A percentile compares a stretch with the other conserved stretches of the same genome.
These are phyloP conservation scores for Wickerhamomyces hampshirensis DNA, from an alignment of 805 yeast genomes.

Conservation along the genomic window DNA sequence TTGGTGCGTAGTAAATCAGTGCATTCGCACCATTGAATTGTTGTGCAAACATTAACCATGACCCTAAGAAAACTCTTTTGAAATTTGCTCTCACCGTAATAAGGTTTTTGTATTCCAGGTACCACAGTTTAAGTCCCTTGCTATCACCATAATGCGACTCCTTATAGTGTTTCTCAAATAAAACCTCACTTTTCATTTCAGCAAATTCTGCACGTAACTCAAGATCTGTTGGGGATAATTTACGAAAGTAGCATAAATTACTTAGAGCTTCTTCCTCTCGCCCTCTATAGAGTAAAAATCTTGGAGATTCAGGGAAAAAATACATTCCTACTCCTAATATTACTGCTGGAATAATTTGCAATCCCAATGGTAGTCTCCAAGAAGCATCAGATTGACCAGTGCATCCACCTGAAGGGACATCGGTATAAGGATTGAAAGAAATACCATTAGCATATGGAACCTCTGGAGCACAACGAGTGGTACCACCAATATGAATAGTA, in stretches of 20 bases:
- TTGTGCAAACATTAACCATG: conserved; percentile 26
- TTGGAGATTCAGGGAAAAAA: too few relatives aligned
- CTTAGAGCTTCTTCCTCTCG: conserved; percentile 31
- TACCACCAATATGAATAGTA: conserved; percentile 25
- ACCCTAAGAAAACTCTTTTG: conserved; percentile 26
- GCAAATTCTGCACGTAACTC: conserved; percentile 35
- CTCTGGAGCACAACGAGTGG: conserved; percentile 16
- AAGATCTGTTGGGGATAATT: conserved; percentile 29
- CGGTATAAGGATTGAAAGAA: conserved; percentile 6
- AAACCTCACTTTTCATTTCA: conserved; percentile 23
- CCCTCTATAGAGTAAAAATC: conserved; percentile 29
- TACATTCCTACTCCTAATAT: conserved; percentile 27
- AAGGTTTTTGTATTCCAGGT: conserved; percentile 16
- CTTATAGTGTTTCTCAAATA: conserved; percentile 15
- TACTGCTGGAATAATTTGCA: conserved; percentile 39
- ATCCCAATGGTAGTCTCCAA: conserved; percentile 42
- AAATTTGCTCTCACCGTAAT: conserved; percentile 2
- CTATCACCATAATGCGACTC: conserved; percentile 27
- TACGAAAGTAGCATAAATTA: conserved; percentile 32
- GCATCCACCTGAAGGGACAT: conserved; percentile 10
- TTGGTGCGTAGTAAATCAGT: conserved; percentile 44
- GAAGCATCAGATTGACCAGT: conserved; percentile 20
- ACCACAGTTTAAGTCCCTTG: conserved; percentile 31
- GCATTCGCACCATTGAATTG: conserved; percentile 45
- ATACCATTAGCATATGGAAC: conserved; percentile 20